Evolutionary conservation across 352 stramenopile genomes (phyloP).

Genomic region (Phytophthora tubulina): DNA sequence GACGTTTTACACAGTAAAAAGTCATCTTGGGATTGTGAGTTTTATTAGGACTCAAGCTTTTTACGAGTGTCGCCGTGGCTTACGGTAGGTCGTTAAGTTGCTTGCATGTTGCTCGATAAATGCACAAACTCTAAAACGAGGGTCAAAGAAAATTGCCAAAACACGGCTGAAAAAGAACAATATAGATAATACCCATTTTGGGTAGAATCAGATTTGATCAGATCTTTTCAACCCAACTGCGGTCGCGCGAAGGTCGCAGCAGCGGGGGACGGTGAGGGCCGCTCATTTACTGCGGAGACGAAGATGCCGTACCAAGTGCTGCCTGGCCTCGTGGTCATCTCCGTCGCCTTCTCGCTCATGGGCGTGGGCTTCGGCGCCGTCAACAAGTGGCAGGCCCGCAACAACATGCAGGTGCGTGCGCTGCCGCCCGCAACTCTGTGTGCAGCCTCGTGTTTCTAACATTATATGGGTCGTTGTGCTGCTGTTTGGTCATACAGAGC

Average conservation of each 20-base stretch:
- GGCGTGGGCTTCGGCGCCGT: constrained; percentile 74
- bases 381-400: constrained; percentile 79
- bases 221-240: background rate
- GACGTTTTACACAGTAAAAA: background rate
- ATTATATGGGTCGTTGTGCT: background rate
- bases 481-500: constrained; percentile 47
- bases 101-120: too few species aligned
- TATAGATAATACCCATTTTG: too few species aligned
- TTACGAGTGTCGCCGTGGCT: background rate
- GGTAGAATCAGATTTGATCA: too few species aligned
- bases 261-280: background rate
- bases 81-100: too few species aligned
- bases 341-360: constrained; percentile 81
- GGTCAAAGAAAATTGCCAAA: too few species aligned
- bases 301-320: constrained; percentile 91
- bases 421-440: background rate
- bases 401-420: constrained; percentile 70
- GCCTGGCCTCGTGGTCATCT: constrained; percentile 82
- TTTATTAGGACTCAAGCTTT: background rate
- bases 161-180: too few species aligned
- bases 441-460: constrained; percentile 6
- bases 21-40: background rate
- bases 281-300: constrained; percentile 20
- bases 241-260: background rate
- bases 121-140: too few species aligned